A percentile compares a stretch with the other conserved stretches of the same genome.
Evolutionary conservation across 2,329 filamentous ascomycete genomes (phyloP).

Genomic region (Penicillium sp.): DNA sequence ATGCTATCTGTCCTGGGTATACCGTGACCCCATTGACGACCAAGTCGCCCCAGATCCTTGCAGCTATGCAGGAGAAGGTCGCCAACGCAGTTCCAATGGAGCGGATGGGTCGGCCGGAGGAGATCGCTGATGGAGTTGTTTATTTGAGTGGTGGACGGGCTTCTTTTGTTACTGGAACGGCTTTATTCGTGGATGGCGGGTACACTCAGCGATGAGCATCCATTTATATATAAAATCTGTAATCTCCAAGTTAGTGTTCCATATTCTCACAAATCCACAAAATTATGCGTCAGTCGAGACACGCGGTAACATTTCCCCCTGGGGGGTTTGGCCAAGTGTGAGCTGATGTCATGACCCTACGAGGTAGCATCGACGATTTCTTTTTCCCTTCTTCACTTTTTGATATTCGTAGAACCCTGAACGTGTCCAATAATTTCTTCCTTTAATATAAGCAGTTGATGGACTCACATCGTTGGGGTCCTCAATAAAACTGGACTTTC

Average conservation of each 20-base stretch:
- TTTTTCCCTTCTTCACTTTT: background rate
- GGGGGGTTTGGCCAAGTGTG: background rate
- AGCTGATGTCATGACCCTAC: constrained; percentile 9
- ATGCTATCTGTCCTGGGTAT: constrained; percentile 80
- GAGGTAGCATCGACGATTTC: background rate
- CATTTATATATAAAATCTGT: too few species aligned
- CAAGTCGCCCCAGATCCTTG: constrained; percentile 21
- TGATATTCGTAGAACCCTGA: background rate
- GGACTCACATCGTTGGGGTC: background rate
- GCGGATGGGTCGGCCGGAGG: constrained; percentile 16
- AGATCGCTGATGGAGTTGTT: constrained; percentile 18
- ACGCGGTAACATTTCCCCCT: background rate
- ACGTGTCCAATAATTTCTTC: background rate
- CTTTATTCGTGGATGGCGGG: constrained; percentile 17
- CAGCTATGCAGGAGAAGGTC: constrained; percentile 26
- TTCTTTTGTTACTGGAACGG: constrained; percentile 18
- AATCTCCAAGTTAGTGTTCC: background rate
- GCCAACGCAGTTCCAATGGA: constrained; percentile 16
- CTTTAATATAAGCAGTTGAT: background rate
- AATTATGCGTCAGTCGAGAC: background rate
- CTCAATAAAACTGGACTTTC: background rate
- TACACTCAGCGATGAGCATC: constrained; percentile 13
- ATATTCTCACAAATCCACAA: background rate
- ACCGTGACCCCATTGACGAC: constrained; percentile 67
- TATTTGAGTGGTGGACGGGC: constrained; percentile 17